Conservation (phyloP, 441 rosid genomes). For the Melastoma candidum region DNA sequence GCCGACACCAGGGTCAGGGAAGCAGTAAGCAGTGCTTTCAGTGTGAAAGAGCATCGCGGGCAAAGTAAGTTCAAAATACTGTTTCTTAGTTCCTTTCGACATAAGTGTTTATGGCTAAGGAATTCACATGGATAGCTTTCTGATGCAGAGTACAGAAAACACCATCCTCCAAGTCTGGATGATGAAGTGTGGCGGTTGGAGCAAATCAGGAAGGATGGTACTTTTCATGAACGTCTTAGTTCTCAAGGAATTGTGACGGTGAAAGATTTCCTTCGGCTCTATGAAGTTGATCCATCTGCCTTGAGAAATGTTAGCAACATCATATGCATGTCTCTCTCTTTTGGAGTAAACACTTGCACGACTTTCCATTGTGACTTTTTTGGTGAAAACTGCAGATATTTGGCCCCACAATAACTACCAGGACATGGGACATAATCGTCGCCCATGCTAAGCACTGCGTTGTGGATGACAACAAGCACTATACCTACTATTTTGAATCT, state of each 20-base stretch:
- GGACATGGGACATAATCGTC: slow-evolving; percentile 41
- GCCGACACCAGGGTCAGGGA: slow-evolving; percentile 40
- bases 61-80: slow-evolving; percentile 38
- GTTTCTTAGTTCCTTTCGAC: not conserved
- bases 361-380: not conserved
- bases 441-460: slow-evolving; percentile 49
- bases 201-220: slow-evolving; percentile 62
- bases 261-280: slow-evolving; percentile 36
- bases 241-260: slow-evolving; percentile 22
- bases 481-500: slow-evolving; percentile 24
- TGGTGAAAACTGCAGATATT: slow-evolving; percentile 30
- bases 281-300: slow-evolving; percentile 19
- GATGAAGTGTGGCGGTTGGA: slow-evolving; percentile 77
- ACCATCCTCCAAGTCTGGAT: slow-evolving; percentile 46
- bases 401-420: slow-evolving; percentile 31
- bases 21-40: slow-evolving; percentile 56
- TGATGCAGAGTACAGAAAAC: slow-evolving; percentile 59
- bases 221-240: slow-evolving; percentile 27
- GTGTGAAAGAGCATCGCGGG: slow-evolving; percentile 77
- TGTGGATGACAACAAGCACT: slow-evolving; percentile 33
- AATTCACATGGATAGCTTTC: not conserved
- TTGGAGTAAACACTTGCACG: not conserved
- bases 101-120: not conserved
- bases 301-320: slow-evolving; percentile 41
- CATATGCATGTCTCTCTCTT: not conserved